A percentile compares a stretch with the other conserved stretches of the same genome.
Evolutionary conservation across 169 alveolate genomes (phyloP).

Genomic region (Eimeria tenella): DNA sequence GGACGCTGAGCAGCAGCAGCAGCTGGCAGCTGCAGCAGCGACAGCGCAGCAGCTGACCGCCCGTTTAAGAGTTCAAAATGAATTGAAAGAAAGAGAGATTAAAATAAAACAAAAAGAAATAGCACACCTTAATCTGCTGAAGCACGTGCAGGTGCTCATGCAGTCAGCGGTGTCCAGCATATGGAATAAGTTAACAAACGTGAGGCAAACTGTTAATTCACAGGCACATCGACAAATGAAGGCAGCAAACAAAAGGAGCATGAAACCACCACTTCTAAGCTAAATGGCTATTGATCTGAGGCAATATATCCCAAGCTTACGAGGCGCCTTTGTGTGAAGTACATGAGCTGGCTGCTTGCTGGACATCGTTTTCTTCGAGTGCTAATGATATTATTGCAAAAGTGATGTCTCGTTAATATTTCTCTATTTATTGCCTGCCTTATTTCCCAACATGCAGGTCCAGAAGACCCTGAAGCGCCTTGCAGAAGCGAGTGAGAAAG

Average conservation of each 20-base stretch:
- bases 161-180: conserved; percentile 59
- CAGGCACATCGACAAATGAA: no score
- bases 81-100: conserved; percentile 55
- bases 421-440: neutral
- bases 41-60: conserved; percentile 50
- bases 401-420: neutral
- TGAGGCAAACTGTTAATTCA: neutral
- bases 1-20: conserved; percentile 68
- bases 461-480: conserved; percentile 42
- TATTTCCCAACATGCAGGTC: neutral
- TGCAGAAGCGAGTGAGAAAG: neutral
- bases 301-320: no score
- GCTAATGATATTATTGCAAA: no score
- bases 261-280: no score
- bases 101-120: conserved; percentile 49
- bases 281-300: no score
- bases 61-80: conserved; percentile 45
- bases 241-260: no score
- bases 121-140: conserved; percentile 68
- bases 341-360: no score
- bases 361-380: no score
- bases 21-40: conserved; percentile 51
- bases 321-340: no score
- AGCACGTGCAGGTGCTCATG: conserved; percentile 62
- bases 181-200: conserved; percentile 56